Conservation (phyloP, 331 rosid species). For the Phaseolus coccineus region DNA sequence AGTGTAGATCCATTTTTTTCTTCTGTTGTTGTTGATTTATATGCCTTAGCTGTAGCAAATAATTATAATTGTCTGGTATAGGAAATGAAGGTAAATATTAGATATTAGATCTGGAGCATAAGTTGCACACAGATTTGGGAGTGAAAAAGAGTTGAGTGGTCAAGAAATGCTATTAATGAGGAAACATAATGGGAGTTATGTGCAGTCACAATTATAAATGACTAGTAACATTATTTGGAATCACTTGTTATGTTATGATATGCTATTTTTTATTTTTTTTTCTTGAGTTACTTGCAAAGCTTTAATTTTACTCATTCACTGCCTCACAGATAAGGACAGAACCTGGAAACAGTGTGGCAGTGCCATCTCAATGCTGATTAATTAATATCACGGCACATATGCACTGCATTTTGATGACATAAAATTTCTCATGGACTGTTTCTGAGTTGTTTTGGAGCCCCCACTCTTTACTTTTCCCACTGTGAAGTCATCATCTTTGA, state of each 20-base stretch:
- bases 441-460: conserved; percentile 31
- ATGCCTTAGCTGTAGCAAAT: background rate
- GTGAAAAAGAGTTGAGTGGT: conserved; percentile 22
- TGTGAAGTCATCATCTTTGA: conserved; percentile 39
- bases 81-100: background rate
- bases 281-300: background rate
- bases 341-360: conserved; percentile 2
- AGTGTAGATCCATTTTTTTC: background rate
- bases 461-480: conserved; percentile 31
- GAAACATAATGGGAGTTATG: conserved; percentile 32
- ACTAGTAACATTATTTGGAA: conserved; percentile 10
- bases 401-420: conserved; percentile 26
- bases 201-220: conserved; percentile 30
- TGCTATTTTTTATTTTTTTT: background rate
- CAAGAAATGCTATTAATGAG: conserved; percentile 31
- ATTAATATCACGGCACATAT: conserved; percentile 28
- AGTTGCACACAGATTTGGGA: conserved; percentile 36
- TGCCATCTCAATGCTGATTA: conserved; percentile 22
- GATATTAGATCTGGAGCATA: conserved; percentile 25
- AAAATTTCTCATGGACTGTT: conserved; percentile 3
- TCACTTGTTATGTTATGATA: background rate
- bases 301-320: conserved; percentile 15
- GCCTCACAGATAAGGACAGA: conserved; percentile 40
- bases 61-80: background rate
- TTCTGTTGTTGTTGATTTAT: background rate